These are phyloP conservation scores for Podochytrium sp. DNA, from an alignment of 192 early-diverging fungal species.

Conservation along the genomic window DNA sequence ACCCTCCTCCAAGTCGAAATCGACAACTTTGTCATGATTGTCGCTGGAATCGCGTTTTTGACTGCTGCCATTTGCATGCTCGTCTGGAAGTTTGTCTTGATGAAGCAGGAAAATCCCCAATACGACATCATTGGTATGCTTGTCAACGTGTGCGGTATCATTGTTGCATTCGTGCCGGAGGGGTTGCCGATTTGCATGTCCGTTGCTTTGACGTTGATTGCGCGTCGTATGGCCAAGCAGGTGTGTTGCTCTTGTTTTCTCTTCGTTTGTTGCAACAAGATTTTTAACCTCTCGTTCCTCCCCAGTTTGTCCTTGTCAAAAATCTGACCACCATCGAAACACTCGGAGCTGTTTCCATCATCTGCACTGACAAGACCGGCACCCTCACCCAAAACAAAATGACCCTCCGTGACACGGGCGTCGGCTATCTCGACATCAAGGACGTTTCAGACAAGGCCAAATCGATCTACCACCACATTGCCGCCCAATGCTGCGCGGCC, in stretches of 20 bases:
- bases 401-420: slow-evolving; percentile 34
- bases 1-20: slow-evolving; percentile 70
- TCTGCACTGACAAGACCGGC: slow-evolving; percentile 91
- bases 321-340: slow-evolving; percentile 88
- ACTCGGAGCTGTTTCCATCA: slow-evolving; percentile 75
- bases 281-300: neutral
- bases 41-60: slow-evolving; percentile 49
- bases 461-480: slow-evolving; percentile 6
- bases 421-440: neutral
- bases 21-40: slow-evolving; percentile 69
- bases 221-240: slow-evolving; percentile 67
- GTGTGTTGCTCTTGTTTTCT: neutral
- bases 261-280: no score
- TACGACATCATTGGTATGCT: slow-evolving; percentile 26
- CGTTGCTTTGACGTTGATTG: slow-evolving; percentile 75
- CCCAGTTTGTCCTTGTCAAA: slow-evolving; percentile 72
- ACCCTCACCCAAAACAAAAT: slow-evolving; percentile 85
- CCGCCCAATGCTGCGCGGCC: slow-evolving; percentile 69
- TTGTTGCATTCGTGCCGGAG: slow-evolving; percentile 48
- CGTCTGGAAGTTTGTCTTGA: slow-evolving; percentile 21
- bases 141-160: slow-evolving; percentile 31
- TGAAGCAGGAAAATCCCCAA: slow-evolving; percentile 13
- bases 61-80: slow-evolving; percentile 19
- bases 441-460: neutral
- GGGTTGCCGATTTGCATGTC: slow-evolving; percentile 82